Base-by-base conservation (phyloP, 441 rosid genomes). In the Populus hybrid region DNA sequence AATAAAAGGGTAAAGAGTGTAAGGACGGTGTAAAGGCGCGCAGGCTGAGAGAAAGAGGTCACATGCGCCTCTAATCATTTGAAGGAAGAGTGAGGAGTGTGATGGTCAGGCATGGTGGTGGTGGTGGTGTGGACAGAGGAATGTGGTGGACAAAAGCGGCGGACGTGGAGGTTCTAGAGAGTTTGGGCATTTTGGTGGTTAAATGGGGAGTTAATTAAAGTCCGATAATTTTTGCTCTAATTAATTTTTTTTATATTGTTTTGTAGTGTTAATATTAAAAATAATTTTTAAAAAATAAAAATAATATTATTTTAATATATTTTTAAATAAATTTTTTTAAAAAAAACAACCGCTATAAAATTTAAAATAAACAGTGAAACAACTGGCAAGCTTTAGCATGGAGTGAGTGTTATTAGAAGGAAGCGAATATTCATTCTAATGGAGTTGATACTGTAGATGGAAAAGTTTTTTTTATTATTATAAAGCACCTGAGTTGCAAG, bases 21-120 rank as follows among this genome's bases (percentile, higher is more conserved):
- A 94, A 0, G 97, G 86, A 32, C 70, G 87, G 36, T 78, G 38
- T 61, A 89, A 86, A 12, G 90, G 59, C 67, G 82, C 83, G 40
- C 93, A 81, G 14, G 88, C 85, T 10, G 91, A 93, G 20, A 93
- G 81, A 86, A 87, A 84, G 4, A 85, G 80, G 77, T 88, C 88
- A 59, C 80, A 81, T 42, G 82, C 92, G 1, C 98, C 98, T 23
- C 97, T 97, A 63, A 83, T 78, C 73, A 93, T 90, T 90, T 93
- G 8, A 93, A 87, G 3, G 98, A 93, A 34, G 86, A 80, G 67
- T 72, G 83, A 14, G 80, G 87, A 75, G 79, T 81, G 82, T 75
- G 75, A 21, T 70, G 76, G 53, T 67, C 80, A 34, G 78, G 70
- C 71, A 71, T 79, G 72, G 81, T 80, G 73, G 72, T 28, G 75